Evolutionary conservation across 2,329 filamentous ascomycete species (phyloP).

Genomic region (Coleophoma cylindrospora): DNA sequence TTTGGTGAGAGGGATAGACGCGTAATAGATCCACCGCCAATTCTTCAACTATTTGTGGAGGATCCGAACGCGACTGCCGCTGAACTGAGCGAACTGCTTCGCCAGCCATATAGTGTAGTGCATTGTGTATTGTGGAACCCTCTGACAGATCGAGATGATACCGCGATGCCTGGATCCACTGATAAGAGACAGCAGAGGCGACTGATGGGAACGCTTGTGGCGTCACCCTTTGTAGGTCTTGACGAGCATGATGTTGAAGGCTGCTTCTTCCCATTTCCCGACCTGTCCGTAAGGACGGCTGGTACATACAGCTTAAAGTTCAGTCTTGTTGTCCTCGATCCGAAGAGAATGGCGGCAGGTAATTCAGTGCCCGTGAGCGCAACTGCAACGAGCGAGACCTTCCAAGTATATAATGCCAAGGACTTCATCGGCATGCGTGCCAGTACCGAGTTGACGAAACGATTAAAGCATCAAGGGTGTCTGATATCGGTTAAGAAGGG

Average conservation of each 20-base stretch:
- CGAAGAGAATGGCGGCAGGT: slow-evolving; percentile 48
- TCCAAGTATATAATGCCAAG: slow-evolving; percentile 77
- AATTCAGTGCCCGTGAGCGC: slow-evolving; percentile 45
- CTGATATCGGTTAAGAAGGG: slow-evolving; percentile 85
- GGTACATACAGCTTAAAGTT: slow-evolving; percentile 74
- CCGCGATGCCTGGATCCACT: slow-evolving; percentile 52
- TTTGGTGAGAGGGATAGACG: slow-evolving; percentile 79
- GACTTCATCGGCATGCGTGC: slow-evolving; percentile 82
- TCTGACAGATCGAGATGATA: slow-evolving; percentile 61
- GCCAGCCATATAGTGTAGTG: slow-evolving; percentile 64
- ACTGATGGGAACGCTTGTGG: slow-evolving; percentile 75
- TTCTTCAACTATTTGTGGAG: slow-evolving; percentile 67
- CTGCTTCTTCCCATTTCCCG: slow-evolving; percentile 82
- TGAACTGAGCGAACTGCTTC: slow-evolving; percentile 45
- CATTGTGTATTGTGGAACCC: slow-evolving; percentile 75
- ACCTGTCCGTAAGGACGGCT: slow-evolving; percentile 73
- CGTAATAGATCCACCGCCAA: slow-evolving; percentile 79
- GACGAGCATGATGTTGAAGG: slow-evolving; percentile 71
- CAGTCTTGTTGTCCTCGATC: slow-evolving; percentile 67
- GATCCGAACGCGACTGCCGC: slow-evolving; percentile 48
- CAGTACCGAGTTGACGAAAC: slow-evolving; percentile 68
- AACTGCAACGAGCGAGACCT: slow-evolving; percentile 60
- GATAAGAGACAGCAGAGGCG: slow-evolving; percentile 69
- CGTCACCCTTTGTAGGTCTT: slow-evolving; percentile 69
- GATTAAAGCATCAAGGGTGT: slow-evolving; percentile 73